Evolutionary conservation across 2,329 filamentous ascomycete genomes (phyloP), one percentile per base, ranked within the genome.

Genomic region (Calonectria hawksworthii): DNA sequence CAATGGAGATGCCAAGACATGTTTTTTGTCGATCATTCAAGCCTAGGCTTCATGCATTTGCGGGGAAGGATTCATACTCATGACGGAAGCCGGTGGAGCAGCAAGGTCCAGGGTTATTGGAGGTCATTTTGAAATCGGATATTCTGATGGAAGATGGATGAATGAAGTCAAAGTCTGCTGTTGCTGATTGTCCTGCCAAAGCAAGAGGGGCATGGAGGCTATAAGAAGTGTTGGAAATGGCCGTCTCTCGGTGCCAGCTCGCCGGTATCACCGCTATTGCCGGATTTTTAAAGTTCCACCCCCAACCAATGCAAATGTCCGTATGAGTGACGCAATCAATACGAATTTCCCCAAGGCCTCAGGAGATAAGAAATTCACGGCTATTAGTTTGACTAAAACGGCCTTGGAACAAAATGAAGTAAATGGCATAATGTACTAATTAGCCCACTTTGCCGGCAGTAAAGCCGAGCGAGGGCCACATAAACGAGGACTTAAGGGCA

Each of bases 71-170:
- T 34, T 32, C 90, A 81, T 84, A 91, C 89, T 90, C 87, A 78
- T 91, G 89, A 82, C 86, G 88, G 74, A 89, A 84, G 74, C 89
- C 90, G 69, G 87, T 79, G 38, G 85, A 85, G 84, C 90, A 92
- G 87, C 90, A 92, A 69, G 84, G 79, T 70, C 81, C 88, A 16
- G 90, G 89, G 70, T 87, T 86, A 78, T 90, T 86, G 4, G 90
- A 92, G 44, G 90, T 88, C 90, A 92, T 92, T 63, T 28, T 63
- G 1, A 4, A 41, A 18, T 30, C 1, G 8, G 7, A 6, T 13
- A 26, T 28, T 26, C 44, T 28, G 56, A 32, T 3, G 63, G 47
- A 61, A 38, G 26, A 38, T 36, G 38, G 14, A 32, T 41, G 65
- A 38, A 21, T 26, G 8, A 41, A 2, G 14, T 41, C 16, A 13